Conservation (phyloP, 768 basidiomycete species). For the Boletus sp. region DNA sequence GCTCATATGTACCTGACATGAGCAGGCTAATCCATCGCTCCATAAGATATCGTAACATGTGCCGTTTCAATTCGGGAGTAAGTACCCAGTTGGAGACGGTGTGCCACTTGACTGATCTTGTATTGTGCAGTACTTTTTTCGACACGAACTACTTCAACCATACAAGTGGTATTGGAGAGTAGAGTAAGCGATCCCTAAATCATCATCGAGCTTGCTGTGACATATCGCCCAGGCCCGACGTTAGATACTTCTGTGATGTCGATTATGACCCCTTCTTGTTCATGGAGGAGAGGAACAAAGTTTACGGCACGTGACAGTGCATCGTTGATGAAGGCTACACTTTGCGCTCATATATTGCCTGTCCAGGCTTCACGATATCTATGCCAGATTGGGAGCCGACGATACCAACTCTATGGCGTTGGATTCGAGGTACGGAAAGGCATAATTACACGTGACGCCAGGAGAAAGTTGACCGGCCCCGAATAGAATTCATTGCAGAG, state of each 20-base stretch:
- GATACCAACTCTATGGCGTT: constrained; percentile 60
- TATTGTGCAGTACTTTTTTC: constrained; percentile 47
- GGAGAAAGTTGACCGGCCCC: constrained; percentile 38
- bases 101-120: constrained; percentile 4
- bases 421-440: constrained; percentile 48
- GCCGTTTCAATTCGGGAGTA: constrained; percentile 69
- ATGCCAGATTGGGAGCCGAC: constrained; percentile 64
- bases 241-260: constrained; percentile 55
- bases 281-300: constrained; percentile 52
- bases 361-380: constrained; percentile 56
- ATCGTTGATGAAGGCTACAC: not conserved
- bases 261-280: constrained; percentile 49
- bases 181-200: constrained; percentile 37
- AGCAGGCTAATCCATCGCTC: not conserved
- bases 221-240: constrained; percentile 37
- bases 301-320: constrained; percentile 40
- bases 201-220: not conserved
- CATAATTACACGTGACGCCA: constrained; percentile 12
- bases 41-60: constrained; percentile 70
- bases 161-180: constrained; percentile 65
- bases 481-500: constrained; percentile 49
- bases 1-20: not conserved
- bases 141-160: constrained; percentile 47
- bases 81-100: constrained; percentile 14
- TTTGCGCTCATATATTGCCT: not conserved